Conservation (phyloP, 768 basidiomycete genomes). For the Obba rivulosa region DNA sequence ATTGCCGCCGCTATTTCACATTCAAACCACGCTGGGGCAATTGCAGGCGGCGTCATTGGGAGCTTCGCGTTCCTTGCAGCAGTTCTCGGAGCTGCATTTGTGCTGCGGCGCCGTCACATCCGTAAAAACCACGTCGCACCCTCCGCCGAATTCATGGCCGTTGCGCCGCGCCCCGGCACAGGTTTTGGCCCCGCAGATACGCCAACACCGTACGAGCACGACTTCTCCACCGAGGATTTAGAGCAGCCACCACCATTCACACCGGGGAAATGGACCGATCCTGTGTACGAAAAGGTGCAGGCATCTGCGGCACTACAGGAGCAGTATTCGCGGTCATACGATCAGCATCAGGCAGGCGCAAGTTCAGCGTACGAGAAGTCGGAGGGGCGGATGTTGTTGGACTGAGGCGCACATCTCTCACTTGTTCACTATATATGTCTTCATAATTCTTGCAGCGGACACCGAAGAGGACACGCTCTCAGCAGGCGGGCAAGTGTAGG, state of each 20-base stretch:
- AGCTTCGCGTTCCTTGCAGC: conserved; percentile 27
- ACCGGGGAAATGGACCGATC: conserved; percentile 15
- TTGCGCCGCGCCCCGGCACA: not conserved
- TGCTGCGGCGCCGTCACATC: conserved; percentile 34
- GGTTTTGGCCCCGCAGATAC: not conserved
- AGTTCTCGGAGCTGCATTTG: conserved; percentile 29
- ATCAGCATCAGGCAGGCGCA: not conserved
- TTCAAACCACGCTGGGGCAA: conserved; percentile 32
- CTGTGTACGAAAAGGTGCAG: conserved; percentile 19
- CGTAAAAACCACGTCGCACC: conserved; percentile 42
- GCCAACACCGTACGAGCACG: too few species aligned
- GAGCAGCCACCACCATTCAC: conserved; percentile 20
- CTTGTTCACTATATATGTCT: too few species aligned
- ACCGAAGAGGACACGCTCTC: too few species aligned
- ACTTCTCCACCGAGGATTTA: conserved; percentile 1
- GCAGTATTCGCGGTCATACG: conserved; percentile 3
- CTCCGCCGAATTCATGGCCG: conserved; percentile 47
- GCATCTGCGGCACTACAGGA: conserved; percentile 11
- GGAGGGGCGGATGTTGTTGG: too few species aligned
- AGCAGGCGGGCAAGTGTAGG: too few species aligned
- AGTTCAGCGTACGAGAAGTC: too few species aligned
- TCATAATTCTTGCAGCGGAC: too few species aligned
- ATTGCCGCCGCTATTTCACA: too few species aligned
- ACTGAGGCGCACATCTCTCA: too few species aligned
- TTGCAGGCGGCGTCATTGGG: conserved; percentile 53